Evolutionary conservation across 805 yeast species (phyloP).

Genomic region (Candida vartiovaarae): DNA sequence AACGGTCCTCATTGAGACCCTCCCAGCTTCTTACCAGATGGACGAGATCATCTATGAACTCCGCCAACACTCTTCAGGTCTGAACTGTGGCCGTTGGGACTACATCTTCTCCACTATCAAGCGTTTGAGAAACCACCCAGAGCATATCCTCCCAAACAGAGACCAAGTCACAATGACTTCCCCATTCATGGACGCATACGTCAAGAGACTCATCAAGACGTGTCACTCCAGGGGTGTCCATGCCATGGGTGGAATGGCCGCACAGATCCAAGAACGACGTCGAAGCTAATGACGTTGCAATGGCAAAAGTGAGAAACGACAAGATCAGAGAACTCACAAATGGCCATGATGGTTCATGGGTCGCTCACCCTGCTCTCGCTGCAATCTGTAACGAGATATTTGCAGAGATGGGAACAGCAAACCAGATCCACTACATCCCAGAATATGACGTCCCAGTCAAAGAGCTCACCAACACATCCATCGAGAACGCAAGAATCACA

Average conservation of each 20-base stretch:
- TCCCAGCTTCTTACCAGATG: conserved; percentile 83
- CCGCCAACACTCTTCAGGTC: conserved; percentile 71
- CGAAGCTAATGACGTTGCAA: conserved; percentile 54
- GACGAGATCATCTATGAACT: conserved; percentile 75
- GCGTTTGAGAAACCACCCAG: conserved; percentile 59
- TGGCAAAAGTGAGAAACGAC: conserved; percentile 67
- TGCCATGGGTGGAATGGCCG: conserved; percentile 92
- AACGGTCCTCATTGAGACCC: conserved; percentile 74
- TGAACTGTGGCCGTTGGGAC: conserved; percentile 90
- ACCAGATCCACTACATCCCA: conserved; percentile 54
- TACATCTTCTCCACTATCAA: conserved; percentile 78
- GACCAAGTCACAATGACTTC: conserved; percentile 75
- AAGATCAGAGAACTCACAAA: conserved; percentile 68
- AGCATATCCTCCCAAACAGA: conserved; percentile 68
- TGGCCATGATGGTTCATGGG: conserved; percentile 88
- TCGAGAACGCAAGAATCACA: conserved; percentile 57
- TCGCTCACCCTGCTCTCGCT: conserved; percentile 80
- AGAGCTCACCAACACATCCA: conserved; percentile 59
- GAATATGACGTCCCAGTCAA: conserved; percentile 39
- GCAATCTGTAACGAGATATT: conserved; percentile 67
- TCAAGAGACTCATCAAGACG: conserved; percentile 60
- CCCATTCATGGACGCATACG: conserved; percentile 77
- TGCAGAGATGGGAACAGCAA: conserved; percentile 75
- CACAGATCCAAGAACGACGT: conserved; percentile 70
- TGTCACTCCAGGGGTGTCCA: conserved; percentile 77